Base-by-base conservation (phyloP, 306 rosid species). In the Fragaria nilgerrensis region DNA sequence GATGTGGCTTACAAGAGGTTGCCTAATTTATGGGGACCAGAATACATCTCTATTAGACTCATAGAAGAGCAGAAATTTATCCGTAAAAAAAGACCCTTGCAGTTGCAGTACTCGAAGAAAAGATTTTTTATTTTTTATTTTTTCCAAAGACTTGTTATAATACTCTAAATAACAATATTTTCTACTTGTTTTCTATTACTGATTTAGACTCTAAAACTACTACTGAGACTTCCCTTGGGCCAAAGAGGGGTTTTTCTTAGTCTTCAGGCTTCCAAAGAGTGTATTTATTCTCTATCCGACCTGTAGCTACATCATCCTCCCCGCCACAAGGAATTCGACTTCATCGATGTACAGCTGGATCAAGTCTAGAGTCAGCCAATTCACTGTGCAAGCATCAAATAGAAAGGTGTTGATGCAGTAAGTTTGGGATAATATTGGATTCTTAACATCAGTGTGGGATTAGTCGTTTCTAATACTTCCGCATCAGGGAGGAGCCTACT, bases 291-390 rank as follows among this genome's bases (percentile, higher is more conserved):
- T 49, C 20, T 49, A 49, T 15, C 55, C n/a, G 5, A 49, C 20
- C 55, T 49, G 20, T 49, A 16, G n/a, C n/a, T 49, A 16, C 55
- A 49, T 49, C n/a, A 49, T 49, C 20, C 17, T 7, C 55, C 20
- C n/a, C 55, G 16, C 55, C n/a, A 16, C 0, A 49, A 16, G 55
- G n/a, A 49, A 15, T 16, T 16, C 5, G 8, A 49, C n/a, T 15
- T 16, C 2, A 16, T 49, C n/a, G 8, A 49, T 55, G n/a, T 55
- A n/a, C 27, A 55, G 14, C 61, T 55, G 61, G 27, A 55, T 27
- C 61, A 55, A n/a, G 61, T 55, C n/a, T 55, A 55, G 61, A 55
- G 61, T n/a, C 12, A 55, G 61, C 61, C 27, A n/a, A 55, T 55
- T 53, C 59, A 19, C 25, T 20, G 25, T 55, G 61, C 61, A 55